These are phyloP conservation scores for Arthrobotrys pseudoclavata DNA, from an alignment of 2,329 filamentous ascomycete genomes.

Conservation along the genomic window DNA sequence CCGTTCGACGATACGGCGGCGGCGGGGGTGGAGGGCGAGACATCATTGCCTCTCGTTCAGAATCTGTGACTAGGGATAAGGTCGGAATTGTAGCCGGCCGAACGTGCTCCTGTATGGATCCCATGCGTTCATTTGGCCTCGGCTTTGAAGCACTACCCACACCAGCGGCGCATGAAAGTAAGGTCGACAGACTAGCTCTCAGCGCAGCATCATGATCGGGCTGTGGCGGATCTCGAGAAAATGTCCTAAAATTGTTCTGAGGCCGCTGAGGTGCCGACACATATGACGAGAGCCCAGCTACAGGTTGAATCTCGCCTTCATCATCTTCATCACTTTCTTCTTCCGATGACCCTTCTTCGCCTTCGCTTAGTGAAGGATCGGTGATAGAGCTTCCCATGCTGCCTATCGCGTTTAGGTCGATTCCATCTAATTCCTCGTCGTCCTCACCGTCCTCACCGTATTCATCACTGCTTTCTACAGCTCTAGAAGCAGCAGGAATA, in stretches of 20 bases:
- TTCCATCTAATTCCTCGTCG: constrained; percentile 56
- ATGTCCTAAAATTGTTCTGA: constrained; percentile 55
- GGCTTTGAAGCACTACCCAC: constrained; percentile 80
- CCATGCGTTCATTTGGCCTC: constrained; percentile 45
- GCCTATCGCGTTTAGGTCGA: constrained; percentile 50
- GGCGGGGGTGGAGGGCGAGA: constrained; percentile 29
- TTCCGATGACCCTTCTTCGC: constrained; percentile 45
- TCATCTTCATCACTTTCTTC: constrained; percentile 46
- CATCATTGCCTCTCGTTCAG: constrained; percentile 56
- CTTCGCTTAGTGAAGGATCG: constrained; percentile 55
- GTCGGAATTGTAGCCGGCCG: constrained; percentile 54
- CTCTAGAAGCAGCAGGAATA: constrained; percentile 41
- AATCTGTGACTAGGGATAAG: constrained; percentile 50
- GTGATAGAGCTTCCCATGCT: constrained; percentile 58
- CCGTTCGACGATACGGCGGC: constrained; percentile 28
- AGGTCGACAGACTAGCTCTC: constrained; percentile 90
- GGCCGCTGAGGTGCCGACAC: constrained; percentile 37
- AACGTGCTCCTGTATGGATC: constrained; percentile 44
- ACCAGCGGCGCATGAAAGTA: constrained; percentile 93
- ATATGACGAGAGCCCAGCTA: constrained; percentile 44
- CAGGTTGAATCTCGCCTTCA: constrained; percentile 49
- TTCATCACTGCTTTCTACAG: constrained; percentile 55
- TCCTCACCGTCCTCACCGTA: constrained; percentile 45
- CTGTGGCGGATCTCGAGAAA: constrained; percentile 68
- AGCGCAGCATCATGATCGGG: constrained; percentile 94